phyloP scores from a whole-genome alignment of 352 stramenopile genomes.

The Phytopythium vexans region DNA sequence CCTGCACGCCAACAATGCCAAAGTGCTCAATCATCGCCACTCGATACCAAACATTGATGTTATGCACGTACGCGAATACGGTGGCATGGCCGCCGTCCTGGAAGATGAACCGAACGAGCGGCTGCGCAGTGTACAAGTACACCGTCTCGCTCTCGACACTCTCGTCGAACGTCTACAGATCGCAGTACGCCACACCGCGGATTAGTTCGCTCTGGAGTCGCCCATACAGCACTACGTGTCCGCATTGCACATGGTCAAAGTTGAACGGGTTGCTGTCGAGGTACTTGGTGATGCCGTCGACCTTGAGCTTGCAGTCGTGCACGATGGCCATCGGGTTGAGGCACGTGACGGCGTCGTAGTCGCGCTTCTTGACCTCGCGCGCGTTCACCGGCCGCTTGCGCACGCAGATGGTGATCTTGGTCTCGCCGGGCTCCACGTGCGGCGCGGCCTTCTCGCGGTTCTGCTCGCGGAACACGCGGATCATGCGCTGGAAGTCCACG shows the following conservation, averaged over 20 bases:
- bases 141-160: slow-evolving; percentile 90
- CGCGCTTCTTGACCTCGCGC: slow-evolving; percentile 87
- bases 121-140: slow-evolving; percentile 89
- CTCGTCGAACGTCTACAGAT: slow-evolving; percentile 93
- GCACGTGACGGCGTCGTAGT: slow-evolving; percentile 96
- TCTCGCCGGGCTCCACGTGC: slow-evolving; percentile 51
- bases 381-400: slow-evolving; percentile 94
- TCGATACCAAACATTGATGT: not conserved
- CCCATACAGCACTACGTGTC: not conserved
- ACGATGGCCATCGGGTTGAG: slow-evolving; percentile 93
- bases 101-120: slow-evolving; percentile 95
- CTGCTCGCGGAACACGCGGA: slow-evolving; percentile 80
- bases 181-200: not conserved
- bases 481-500: slow-evolving; percentile 92
- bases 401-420: slow-evolving; percentile 95
- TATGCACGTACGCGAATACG: slow-evolving; percentile 91
- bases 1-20: slow-evolving; percentile 6
- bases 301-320: slow-evolving; percentile 97
- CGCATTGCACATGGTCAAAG: slow-evolving; percentile 63
- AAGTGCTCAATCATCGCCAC: not conserved
- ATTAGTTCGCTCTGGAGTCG: not conserved
- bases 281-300: slow-evolving; percentile 99
- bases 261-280: slow-evolving; percentile 96
- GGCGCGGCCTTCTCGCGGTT: slow-evolving; percentile 51
- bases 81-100: slow-evolving; percentile 90